Evolutionary conservation across 2,329 filamentous ascomycete species (phyloP).

Genomic region (Sclerotinia nivalis): DNA sequence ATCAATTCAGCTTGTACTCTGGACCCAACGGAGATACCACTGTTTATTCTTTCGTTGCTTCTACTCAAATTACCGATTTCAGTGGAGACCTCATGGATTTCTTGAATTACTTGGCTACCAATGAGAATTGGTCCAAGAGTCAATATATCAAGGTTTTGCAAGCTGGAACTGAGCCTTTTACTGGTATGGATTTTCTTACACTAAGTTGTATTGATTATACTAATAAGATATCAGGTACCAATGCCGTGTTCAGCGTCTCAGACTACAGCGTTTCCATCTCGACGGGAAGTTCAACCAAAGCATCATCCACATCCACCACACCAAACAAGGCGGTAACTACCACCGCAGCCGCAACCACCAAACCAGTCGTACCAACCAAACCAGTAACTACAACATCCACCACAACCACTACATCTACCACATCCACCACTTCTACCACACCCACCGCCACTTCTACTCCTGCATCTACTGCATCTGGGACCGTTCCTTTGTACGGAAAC

Average conservation of each 20-base stretch:
- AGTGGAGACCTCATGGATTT: constrained; percentile 59
- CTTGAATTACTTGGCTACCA: constrained; percentile 54
- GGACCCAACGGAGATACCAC: constrained; percentile 59
- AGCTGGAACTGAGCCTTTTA: constrained; percentile 57
- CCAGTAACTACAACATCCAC: neutral
- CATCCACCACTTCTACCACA: neutral
- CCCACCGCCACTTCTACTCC: neutral
- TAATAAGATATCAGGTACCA: neutral
- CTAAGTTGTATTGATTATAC: neutral
- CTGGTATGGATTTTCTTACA: constrained; percentile 41
- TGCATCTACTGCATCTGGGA: neutral
- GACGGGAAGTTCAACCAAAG: constrained; percentile 4
- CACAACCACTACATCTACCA: neutral
- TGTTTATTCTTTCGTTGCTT: constrained; percentile 61
- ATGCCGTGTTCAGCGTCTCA: constrained; percentile 15
- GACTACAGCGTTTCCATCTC: constrained; percentile 16
- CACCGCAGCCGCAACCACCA: neutral
- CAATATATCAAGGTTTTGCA: constrained; percentile 57
- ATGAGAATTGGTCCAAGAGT: constrained; percentile 49
- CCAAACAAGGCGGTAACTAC: neutral
- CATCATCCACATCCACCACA: neutral
- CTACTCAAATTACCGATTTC: constrained; percentile 51
- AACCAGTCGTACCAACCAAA: neutral
- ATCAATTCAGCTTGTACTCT: constrained; percentile 58
- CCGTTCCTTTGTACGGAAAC: constrained; percentile 4